A percentile compares a stretch with the other conserved stretches of the same genome.
Evolutionary conservation across 768 basidiomycete species (phyloP).

Genomic region (Lentinula raphanica): DNA sequence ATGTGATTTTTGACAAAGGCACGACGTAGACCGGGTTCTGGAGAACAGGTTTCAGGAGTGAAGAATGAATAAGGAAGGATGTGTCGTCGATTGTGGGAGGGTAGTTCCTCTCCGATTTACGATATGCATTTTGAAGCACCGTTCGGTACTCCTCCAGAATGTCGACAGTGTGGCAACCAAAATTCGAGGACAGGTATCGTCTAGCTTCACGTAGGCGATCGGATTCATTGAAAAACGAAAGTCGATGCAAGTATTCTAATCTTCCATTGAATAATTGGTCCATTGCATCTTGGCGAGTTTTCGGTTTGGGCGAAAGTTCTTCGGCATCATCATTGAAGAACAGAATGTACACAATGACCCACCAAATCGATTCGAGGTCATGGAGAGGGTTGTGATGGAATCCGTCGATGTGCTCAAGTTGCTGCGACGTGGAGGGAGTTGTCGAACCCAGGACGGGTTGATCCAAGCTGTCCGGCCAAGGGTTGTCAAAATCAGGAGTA

Average conservation of each 20-base stretch:
- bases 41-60: neutral
- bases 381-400: neutral
- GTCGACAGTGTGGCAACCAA: neutral
- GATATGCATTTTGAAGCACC: neutral
- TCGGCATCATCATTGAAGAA: neutral
- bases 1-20: neutral
- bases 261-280: neutral
- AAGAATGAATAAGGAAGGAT: neutral
- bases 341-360: neutral
- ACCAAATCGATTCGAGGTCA: neutral
- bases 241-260: neutral
- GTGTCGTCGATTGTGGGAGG: neutral
- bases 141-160: neutral
- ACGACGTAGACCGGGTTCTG: neutral
- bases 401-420: neutral
- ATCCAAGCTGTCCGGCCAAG: neutral
- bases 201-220: neutral
- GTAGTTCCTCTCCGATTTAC: neutral
- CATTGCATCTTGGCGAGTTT: neutral
- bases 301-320: neutral
- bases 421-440: neutral
- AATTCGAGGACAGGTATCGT: neutral
- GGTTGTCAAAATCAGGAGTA: neutral
- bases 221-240: neutral
- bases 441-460: neutral